Base-by-base conservation (phyloP, 1,284 basidiomycete species). In the Cutaneotrichosporon mucoides region DNA sequence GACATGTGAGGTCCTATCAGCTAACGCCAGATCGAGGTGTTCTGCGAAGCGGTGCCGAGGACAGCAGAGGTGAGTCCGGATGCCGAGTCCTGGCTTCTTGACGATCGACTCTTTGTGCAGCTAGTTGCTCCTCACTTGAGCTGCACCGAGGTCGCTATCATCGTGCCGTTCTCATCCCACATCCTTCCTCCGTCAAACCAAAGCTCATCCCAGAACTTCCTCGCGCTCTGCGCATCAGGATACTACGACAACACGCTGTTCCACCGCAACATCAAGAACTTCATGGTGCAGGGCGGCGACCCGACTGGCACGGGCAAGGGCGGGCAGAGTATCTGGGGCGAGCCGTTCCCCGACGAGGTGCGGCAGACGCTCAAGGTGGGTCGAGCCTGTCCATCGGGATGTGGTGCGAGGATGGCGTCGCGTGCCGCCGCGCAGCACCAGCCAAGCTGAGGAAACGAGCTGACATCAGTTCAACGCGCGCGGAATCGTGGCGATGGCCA, bases 401-500 rank as follows among this genome's bases (percentile, higher is more conserved):
- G 24, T 24, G 24, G 24, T 24, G 24, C 24, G 24, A 24, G 24
- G 24, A 24, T 24, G 24, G 24, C 24, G 24, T 24, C 24, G 24
- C 24, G 24, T 24, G 24, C 24, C 24, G 24, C 24, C 24, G 24
- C 24, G 24, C 24, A 24, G 24, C 24, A 24, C 24, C 24, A 24
- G 24, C 24, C 24, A 24, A 24, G 24, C 24, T 24, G 24, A 24
- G 24, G 24, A 7, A 11, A 9, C 12, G 8, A 38, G 43, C 60
- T 60, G 38, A 52, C 48, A 12, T 6, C 75, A 94, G 92, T 97
- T 98, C 81, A 96, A 96, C 77, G 82, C 86, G 56, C 85, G 94
- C 64, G 93, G 93, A 15, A 84, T 96, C 64, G 86, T 96, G n/a
- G 93, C 93, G 33, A 96, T 97, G 92, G 94, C 93, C 54, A 97